These are phyloP conservation scores for Aspergillus taichungensis DNA, from an alignment of 495 filamentous ascomycete genomes.

Conservation along the genomic window DNA sequence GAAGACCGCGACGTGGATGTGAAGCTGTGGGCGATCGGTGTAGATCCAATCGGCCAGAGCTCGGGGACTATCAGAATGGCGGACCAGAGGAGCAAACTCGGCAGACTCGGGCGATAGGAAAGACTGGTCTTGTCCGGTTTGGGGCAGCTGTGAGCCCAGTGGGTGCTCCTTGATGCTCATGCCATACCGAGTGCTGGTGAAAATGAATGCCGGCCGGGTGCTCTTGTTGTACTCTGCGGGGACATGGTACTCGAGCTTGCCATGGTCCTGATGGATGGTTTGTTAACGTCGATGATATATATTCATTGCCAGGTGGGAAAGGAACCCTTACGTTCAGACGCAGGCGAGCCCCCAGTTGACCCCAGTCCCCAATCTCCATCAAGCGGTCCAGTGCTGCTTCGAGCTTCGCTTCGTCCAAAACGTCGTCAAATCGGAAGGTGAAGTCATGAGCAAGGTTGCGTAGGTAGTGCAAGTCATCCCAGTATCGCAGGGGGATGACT, in stretches of 20 bases:
- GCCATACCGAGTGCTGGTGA: slow-evolving; percentile 17
- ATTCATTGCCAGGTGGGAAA: slow-evolving; percentile 13
- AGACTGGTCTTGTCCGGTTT: slow-evolving; percentile 7
- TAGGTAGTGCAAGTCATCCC: slow-evolving; percentile 10
- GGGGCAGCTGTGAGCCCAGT: slow-evolving; percentile 19
- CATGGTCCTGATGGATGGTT: slow-evolving; percentile 6
- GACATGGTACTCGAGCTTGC: slow-evolving; percentile 36
- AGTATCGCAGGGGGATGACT: slow-evolving; percentile 2
- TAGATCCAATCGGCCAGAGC: slow-evolving; percentile 32
- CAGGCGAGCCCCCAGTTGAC: slow-evolving; percentile 36
- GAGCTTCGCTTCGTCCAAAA: slow-evolving; percentile 36
- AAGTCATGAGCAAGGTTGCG: slow-evolving; percentile 5
- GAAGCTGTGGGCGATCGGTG: slow-evolving; percentile 37
- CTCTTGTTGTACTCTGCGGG: slow-evolving; percentile 21
- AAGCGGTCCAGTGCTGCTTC: slow-evolving; percentile 25
- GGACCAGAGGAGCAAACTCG: slow-evolving; percentile 13
- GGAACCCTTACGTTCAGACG: slow-evolving; percentile 5
- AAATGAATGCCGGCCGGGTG: slow-evolving; percentile 24
- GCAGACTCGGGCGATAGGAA: slow-evolving; percentile 14
- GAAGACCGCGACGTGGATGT: slow-evolving; percentile 40
- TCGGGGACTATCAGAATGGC: slow-evolving; percentile 12
- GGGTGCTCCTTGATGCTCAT: slow-evolving; percentile 22
- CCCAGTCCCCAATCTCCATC: slow-evolving; percentile 30
- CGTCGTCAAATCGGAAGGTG: slow-evolving; percentile 36
- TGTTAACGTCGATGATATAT: not conserved